A percentile compares a stretch with the other conserved stretches of the same genome.
Evolutionary conservation across 805 yeast genomes (phyloP).

Genomic region (Dipodascopsis uninucleata): DNA sequence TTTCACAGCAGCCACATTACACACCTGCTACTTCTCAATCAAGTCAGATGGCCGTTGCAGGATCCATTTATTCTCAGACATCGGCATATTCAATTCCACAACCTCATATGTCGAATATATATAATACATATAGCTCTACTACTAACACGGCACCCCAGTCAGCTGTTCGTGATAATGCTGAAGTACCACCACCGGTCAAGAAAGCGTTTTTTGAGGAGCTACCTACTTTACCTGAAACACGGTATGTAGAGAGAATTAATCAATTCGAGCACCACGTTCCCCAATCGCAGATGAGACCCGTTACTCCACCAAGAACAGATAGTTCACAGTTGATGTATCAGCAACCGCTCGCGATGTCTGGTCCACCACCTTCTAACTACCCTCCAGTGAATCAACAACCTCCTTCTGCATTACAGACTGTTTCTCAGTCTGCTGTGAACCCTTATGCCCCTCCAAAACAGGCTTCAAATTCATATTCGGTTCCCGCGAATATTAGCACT

Average conservation of each 20-base stretch:
- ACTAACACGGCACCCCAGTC: neutral
- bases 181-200: neutral
- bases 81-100: neutral
- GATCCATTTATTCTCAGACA: neutral
- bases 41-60: neutral
- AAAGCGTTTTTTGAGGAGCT: conserved; percentile 19
- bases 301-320: conserved; percentile 4
- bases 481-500: no score
- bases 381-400: conserved; percentile 1
- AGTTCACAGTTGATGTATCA: no score
- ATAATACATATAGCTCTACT: neutral
- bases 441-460: conserved; percentile 11
- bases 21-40: neutral
- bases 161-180: neutral
- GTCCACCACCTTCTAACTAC: no score
- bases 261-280: conserved; percentile 10
- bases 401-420: conserved; percentile 1
- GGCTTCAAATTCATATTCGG: no score
- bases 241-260: conserved; percentile 8
- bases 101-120: neutral
- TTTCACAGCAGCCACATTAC: no score
- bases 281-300: neutral
- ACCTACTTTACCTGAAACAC: conserved; percentile 13
- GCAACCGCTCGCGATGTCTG: no score
- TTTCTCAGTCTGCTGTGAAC: neutral